Percentiles rank a stretch among this genome's conserved stretches.
Conservation (phyloP, 179 eudicot genomes). For the Actinidia chinensis region DNA sequence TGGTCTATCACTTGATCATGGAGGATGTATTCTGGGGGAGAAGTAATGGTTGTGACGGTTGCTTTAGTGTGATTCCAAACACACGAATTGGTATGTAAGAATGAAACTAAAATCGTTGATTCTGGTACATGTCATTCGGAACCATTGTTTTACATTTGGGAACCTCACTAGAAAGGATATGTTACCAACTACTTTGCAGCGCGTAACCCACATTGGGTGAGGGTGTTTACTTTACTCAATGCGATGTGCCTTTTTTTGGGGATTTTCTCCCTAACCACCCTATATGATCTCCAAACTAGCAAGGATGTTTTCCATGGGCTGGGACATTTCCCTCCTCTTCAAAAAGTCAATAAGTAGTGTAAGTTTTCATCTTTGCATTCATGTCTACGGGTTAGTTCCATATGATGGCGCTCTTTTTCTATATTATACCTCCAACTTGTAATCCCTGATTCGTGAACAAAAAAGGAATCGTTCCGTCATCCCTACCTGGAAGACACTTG, state of each 20-base stretch:
- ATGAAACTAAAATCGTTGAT: slow-evolving; percentile 3
- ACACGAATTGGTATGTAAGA: background rate
- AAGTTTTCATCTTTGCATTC: slow-evolving; percentile 41
- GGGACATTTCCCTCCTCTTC: slow-evolving; percentile 95
- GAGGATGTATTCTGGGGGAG: too few relatives aligned
- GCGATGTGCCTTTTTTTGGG: slow-evolving; percentile 99
- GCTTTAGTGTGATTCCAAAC: too few relatives aligned
- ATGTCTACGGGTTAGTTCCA: background rate
- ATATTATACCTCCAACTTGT: background rate
- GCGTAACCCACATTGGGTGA: slow-evolving; percentile 65
- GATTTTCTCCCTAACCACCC: slow-evolving; percentile 81
- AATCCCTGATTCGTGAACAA: background rate
- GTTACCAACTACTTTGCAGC: slow-evolving; percentile 91
- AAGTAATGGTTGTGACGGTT: too few relatives aligned
- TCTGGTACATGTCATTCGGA: slow-evolving; percentile 75
- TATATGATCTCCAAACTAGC: slow-evolving; percentile 77
- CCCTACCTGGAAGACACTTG: background rate
- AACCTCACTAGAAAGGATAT: slow-evolving; percentile 98
- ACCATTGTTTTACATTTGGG: slow-evolving; percentile 90
- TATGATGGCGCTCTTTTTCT: background rate
- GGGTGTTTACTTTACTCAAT: slow-evolving; percentile 84
- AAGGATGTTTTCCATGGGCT: slow-evolving; percentile 74
- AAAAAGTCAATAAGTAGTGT: slow-evolving; percentile 64
- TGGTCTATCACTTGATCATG: too few relatives aligned
- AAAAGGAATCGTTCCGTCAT: background rate